Evolutionary conservation across 2,329 filamentous ascomycete species (phyloP), one percentile per base, ranked within the genome.

Genomic region (Cladophialophora chaetospira): DNA sequence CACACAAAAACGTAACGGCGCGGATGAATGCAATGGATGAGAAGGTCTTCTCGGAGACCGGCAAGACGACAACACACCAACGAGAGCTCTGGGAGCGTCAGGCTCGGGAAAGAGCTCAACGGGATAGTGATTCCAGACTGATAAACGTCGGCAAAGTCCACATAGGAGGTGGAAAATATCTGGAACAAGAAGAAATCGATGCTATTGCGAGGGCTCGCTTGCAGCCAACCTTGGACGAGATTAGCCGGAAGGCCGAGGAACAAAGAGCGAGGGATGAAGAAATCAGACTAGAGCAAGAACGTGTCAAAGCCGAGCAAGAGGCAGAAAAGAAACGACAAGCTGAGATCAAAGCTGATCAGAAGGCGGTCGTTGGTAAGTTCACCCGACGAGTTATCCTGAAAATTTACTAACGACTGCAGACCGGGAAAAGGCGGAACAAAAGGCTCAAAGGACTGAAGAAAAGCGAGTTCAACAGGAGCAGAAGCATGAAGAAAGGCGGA

Each of bases 211-310:
- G 84, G 10, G 84, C 82, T 43, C 85, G 87, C 63, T 82, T 97
- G 13, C 89, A 93, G 70, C 92, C 92, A 3, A 85, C 94, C 0
- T 72, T 97, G 4, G 87, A 96, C 63, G 89, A 95, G 63, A 94
- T 97, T 60, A 86, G 87, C 51, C 86, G 89, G 49, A 89, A 86
- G 68, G 89, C 89, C 0, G 88, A 91, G 67, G 79, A 80, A 60
- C 86, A 91, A 69, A 79, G 83, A 35, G 88, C 87, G 46, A 81
- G 86, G 57, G 81, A 88, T 58, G 78, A 85, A 44, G 82, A 86
- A 62, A 72, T 82, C 9, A 80, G 82, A 38, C 70, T 85, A 15
- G 87, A 91, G 58, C 78, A 84, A 59, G 85, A 90, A 56, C 79
- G 85, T 61, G 81, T 82, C 65, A 81, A 86, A 68, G 80, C 85